Evolutionary conservation across 352 stramenopile genomes (phyloP), one percentile per base, ranked within the genome.

Genomic region (Phytophthora tentaculata): DNA sequence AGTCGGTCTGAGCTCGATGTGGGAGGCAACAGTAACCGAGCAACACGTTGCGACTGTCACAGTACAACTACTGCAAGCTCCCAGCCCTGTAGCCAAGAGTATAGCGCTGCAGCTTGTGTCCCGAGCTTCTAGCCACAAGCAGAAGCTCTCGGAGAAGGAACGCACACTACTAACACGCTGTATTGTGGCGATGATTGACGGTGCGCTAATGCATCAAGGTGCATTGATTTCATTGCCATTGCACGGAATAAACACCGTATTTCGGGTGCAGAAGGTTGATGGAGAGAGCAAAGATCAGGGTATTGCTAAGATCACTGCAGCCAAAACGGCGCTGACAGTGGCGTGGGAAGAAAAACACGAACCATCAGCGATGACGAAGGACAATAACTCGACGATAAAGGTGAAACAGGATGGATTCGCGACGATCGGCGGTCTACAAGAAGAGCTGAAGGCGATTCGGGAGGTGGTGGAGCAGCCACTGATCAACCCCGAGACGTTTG

Each of bases 381-480:
- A 6, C 23, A 53, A 1, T 3, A 41, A 23, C 1, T 53, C 28
- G 32, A 10, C 22, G 22, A 16, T 9, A 43, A 67, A 17, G 6
- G 14, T 53, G 9, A 67, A 68, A 55, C 39, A 69, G 12, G 73
- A 89, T 24, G 82, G 79, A 0, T 98, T 90, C 32, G 62, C 78
- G 2, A 60, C 69, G 0, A 88, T 94, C 28, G 97, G 97, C 48
- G 97, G 97, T 12, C 87, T 98, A 14, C 86, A 88, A n/a, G 89
- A 91, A 37, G 94, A 99, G 74, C 86, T 99, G 56, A 92, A 88
- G 14, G 88, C 91, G 13, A 96, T 99, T 61, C 81, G 96, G 13
- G 95, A 99, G 79, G 84, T 99, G 56, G 92, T 99, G 19, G 97
- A 99, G 73, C 90, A 99, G 57, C 95, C 97, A 5, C 77, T 99